A percentile compares a stretch with the other conserved stretches of the same genome.
phyloP scores from a whole-genome alignment of 495 filamentous ascomycete species.

The Neurospora intermedia region DNA sequence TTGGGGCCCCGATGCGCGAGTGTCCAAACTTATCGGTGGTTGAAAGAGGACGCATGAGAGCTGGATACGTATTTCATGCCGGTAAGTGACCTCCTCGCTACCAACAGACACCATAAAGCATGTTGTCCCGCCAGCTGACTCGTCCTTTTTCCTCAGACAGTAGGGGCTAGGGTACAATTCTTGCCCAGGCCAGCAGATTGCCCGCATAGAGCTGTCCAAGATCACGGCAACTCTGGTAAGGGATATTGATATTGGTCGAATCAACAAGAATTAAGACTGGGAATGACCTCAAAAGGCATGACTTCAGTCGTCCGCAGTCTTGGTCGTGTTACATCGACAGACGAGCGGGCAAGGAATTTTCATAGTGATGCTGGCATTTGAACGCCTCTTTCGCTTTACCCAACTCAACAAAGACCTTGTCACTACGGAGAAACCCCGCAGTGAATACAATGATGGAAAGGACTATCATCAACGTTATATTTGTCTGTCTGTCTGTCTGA shows the following conservation, averaged over 20 bases:
- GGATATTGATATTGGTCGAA: constrained; percentile 32
- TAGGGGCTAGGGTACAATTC: background rate
- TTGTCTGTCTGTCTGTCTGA: background rate
- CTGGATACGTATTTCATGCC: constrained; percentile 22
- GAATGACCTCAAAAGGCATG: constrained; percentile 13
- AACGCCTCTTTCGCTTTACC: background rate
- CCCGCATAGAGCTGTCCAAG: background rate
- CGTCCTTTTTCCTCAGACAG: background rate
- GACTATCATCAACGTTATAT: background rate
- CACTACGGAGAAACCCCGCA: background rate
- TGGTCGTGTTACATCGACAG: constrained; percentile 26
- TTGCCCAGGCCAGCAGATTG: background rate
- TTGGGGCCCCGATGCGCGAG: constrained; percentile 28
- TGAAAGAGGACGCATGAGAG: constrained; percentile 12
- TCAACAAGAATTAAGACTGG: constrained; percentile 31
- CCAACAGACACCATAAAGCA: background rate
- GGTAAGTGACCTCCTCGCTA: background rate
- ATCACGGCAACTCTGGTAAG: background rate
- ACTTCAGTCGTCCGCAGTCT: constrained; percentile 28
- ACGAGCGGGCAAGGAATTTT: background rate
- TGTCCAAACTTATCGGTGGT: constrained; percentile 32
- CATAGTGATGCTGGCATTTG: background rate
- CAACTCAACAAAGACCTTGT: background rate
- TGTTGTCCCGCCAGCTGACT: background rate
- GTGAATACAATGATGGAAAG: background rate